Percentiles rank a stretch among this genome's conserved stretches.
Conservation (phyloP, 768 basidiomycete species). For the Pleurotus platypus region DNA sequence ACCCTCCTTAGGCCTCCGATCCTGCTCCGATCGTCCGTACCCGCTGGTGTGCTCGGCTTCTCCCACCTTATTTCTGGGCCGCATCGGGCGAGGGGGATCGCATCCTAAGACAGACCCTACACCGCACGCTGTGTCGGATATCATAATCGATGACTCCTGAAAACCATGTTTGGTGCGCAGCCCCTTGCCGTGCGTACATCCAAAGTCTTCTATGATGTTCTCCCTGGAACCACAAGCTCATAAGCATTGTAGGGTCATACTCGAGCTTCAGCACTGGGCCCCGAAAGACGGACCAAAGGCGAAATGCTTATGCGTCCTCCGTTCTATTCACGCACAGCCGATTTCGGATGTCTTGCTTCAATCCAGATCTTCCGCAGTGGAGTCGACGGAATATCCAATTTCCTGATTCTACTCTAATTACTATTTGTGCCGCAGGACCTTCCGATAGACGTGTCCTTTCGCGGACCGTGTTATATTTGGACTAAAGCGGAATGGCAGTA, state of each 20-base stretch:
- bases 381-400: slow-evolving; percentile 6
- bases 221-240: too few species aligned
- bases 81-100: slow-evolving; percentile 1
- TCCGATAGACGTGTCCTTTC: neutral
- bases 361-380: neutral
- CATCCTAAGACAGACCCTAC: neutral
- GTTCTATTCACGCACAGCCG: neutral
- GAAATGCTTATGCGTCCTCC: neutral
- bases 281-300: too few species aligned
- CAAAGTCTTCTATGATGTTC: neutral
- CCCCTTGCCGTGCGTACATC: neutral
- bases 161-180: neutral
- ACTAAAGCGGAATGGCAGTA: neutral
- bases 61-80: slow-evolving; percentile 1
- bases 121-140: neutral
- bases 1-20: slow-evolving; percentile 1
- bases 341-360: neutral
- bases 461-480: neutral
- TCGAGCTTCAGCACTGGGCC: too few species aligned
- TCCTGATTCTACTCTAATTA: slow-evolving; percentile 7
- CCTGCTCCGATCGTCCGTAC: neutral
- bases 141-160: slow-evolving; percentile 6
- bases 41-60: neutral
- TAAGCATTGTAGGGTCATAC: too few species aligned
- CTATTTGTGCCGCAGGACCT: slow-evolving; percentile 4